Evolutionary conservation across 495 filamentous ascomycete species (phyloP).

Genomic region (Ascobolus immersus): DNA sequence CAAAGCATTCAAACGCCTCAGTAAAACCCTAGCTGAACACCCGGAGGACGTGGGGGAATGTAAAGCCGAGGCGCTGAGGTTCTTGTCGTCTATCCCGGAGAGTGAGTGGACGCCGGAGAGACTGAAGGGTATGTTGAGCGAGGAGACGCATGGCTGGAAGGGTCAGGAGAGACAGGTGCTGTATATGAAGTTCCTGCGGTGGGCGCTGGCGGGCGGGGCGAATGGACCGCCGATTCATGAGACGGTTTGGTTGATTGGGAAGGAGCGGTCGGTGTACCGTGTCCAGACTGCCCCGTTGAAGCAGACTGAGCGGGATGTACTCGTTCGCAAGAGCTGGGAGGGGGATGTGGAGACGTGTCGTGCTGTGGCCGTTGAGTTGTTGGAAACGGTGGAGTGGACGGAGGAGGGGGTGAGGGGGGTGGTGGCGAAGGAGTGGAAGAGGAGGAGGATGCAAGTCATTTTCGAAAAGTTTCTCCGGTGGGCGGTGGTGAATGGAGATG

Average conservation of each 20-base stretch:
- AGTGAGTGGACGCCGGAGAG: slow-evolving; percentile 14
- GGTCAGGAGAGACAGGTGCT: slow-evolving; percentile 9
- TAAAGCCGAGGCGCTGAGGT: slow-evolving; percentile 3
- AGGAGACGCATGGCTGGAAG: slow-evolving; percentile 7
- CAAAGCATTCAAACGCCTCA: not conserved
- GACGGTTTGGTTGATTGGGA: slow-evolving; percentile 38
- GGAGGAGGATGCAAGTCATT: too few relatives aligned
- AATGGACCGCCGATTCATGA: slow-evolving; percentile 33
- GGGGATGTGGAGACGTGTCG: not conserved
- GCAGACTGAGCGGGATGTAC: too few relatives aligned
- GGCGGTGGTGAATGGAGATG: too few relatives aligned
- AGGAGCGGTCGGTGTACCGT: slow-evolving; percentile 29
- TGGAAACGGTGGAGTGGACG: not conserved
- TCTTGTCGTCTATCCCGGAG: slow-evolving; percentile 5
- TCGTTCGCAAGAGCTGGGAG: not conserved
- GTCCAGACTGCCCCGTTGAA: slow-evolving; percentile 30
- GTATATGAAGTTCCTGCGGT: slow-evolving; percentile 34
- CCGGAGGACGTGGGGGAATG: not conserved
- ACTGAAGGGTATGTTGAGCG: slow-evolving; percentile 8
- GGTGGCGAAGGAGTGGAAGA: not conserved
- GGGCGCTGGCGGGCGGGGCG: slow-evolving; percentile 33
- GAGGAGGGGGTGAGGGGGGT: not conserved
- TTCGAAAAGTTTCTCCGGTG: too few relatives aligned
- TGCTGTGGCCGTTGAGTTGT: not conserved
- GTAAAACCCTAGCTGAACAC: not conserved